Evolutionary conservation across 139 green algal species (phyloP), one percentile per base, ranked within the genome.

Genomic region (Bryopsis sp.): DNA sequence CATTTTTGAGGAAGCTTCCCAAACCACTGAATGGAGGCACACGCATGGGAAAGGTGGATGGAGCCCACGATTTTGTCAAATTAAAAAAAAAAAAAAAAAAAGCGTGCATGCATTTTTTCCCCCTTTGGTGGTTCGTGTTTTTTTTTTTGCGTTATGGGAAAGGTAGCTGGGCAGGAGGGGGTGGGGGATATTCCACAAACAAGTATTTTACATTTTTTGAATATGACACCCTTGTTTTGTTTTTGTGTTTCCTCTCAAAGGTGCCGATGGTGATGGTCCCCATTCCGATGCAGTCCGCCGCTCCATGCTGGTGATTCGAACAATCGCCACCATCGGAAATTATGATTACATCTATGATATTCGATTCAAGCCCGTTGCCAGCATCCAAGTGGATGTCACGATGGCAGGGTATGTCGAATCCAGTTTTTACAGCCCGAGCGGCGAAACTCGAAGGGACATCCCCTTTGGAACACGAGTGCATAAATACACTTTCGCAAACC

Each of bases 331-430:
- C 4, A 61, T 78, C 34, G 72, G 48, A 3, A 74, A 74, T 54
- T 73, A 71, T 47, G 68, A 74, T 47, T 74, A 74, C 57, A 37
- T 74, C 22, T 50, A 74, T 8, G 36, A 29, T 24, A 60, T 73
- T 29, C 28, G 29, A 26, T 64, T 78, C 47, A 58, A 37, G 1
- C 39, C 66, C 8, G 73, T 75, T 37, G 73, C 67, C 11, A 69
- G 57, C n/a, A 65, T 78, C 26, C 54, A 70, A 38, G 64, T 74
- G 11, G 68, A 75, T n/a, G 58, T 74, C 22, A 72, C 58, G 15
- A 48, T 70, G 39, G 74, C 66, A n/a, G 74, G 74, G 38, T 79
- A 79, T 59, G 75, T 79, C 68, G 32, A 37, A 64, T 67, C 66
- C 3, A 47, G 39, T 26, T 78, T 70, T 58, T 74, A 37, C 28